phyloP scores from a whole-genome alignment of 2,329 filamentous ascomycete genomes.

The Verticillium nubilum region DNA sequence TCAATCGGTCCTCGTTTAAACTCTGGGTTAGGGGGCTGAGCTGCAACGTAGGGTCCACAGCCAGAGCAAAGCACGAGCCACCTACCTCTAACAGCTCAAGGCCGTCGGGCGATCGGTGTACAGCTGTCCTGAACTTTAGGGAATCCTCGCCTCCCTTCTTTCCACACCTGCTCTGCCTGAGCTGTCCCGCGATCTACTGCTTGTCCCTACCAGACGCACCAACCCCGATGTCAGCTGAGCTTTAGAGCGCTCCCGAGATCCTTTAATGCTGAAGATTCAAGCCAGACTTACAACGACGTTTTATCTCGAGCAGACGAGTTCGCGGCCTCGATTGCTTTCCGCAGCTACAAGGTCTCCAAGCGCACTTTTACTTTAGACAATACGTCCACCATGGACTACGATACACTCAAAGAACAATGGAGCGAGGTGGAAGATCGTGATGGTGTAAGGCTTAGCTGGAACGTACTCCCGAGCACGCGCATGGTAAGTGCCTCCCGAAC shows the following conservation, averaged over 20 bases:
- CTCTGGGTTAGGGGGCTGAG: no score
- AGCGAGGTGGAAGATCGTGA: slow-evolving; percentile 94
- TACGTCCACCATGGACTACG: slow-evolving; percentile 69
- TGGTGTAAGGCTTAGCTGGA: slow-evolving; percentile 95
- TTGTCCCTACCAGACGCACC: neutral
- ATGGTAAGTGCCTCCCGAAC: slow-evolving; percentile 59
- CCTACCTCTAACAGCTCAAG: neutral
- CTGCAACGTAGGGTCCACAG: no score
- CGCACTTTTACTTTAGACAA: neutral
- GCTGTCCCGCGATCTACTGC: neutral
- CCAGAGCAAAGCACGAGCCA: no score
- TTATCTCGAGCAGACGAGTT: neutral
- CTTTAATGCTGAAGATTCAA: no score
- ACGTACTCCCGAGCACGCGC: slow-evolving; percentile 94
- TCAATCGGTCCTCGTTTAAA: no score
- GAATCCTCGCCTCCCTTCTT: neutral
- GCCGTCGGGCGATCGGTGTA: neutral
- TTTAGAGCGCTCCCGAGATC: no score
- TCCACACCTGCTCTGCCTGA: no score
- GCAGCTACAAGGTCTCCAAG: neutral
- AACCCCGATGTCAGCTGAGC: no score
- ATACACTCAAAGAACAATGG: slow-evolving; percentile 92
- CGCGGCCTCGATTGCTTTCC: neutral
- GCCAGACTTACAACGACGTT: no score
- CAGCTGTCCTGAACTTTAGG: neutral